phyloP scores from a whole-genome alignment of 495 filamentous ascomycete species.

The Ramalina peruviana region DNA sequence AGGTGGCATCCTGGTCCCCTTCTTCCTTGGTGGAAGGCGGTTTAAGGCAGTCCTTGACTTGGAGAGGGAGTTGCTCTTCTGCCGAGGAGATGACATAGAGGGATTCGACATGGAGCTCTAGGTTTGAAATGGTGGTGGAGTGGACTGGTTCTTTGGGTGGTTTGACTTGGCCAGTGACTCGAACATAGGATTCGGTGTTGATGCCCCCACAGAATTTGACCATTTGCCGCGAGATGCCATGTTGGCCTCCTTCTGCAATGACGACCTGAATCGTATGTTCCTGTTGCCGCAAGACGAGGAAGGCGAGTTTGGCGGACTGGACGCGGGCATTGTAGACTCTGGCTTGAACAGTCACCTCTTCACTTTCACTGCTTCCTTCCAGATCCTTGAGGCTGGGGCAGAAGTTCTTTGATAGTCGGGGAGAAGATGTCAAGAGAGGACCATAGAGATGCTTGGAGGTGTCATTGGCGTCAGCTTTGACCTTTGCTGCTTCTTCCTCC shows the following conservation, averaged over 20 bases:
- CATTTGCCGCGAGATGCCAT: slow-evolving; percentile 54
- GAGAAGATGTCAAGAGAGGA: slow-evolving; percentile 12
- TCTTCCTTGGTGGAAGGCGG: slow-evolving; percentile 31
- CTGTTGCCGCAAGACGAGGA: slow-evolving; percentile 78
- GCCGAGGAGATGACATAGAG: slow-evolving; percentile 62
- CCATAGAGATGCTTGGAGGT: slow-evolving; percentile 61
- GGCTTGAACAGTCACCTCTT: slow-evolving; percentile 66
- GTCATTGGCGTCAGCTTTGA: slow-evolving; percentile 43
- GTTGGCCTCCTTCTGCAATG: slow-evolving; percentile 37
- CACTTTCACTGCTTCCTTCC: slow-evolving; percentile 45
- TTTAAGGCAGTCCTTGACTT: slow-evolving; percentile 48
- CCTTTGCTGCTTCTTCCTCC: slow-evolving; percentile 26
- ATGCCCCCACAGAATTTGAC: slow-evolving; percentile 76
- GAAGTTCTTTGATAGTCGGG: not conserved
- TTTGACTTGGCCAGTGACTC: slow-evolving; percentile 63
- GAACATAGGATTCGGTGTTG: slow-evolving; percentile 65
- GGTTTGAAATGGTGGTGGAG: slow-evolving; percentile 58
- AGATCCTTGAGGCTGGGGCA: slow-evolving; percentile 32
- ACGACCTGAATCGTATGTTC: slow-evolving; percentile 70
- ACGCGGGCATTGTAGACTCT: slow-evolving; percentile 76
- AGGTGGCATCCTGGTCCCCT: slow-evolving; percentile 29
- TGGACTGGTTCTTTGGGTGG: slow-evolving; percentile 62
- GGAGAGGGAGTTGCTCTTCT: slow-evolving; percentile 53
- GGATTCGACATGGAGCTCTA: slow-evolving; percentile 68
- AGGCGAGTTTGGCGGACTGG: slow-evolving; percentile 83